phyloP scores from a whole-genome alignment of 352 stramenopile species.

The Phytophthora cryptogea region DNA sequence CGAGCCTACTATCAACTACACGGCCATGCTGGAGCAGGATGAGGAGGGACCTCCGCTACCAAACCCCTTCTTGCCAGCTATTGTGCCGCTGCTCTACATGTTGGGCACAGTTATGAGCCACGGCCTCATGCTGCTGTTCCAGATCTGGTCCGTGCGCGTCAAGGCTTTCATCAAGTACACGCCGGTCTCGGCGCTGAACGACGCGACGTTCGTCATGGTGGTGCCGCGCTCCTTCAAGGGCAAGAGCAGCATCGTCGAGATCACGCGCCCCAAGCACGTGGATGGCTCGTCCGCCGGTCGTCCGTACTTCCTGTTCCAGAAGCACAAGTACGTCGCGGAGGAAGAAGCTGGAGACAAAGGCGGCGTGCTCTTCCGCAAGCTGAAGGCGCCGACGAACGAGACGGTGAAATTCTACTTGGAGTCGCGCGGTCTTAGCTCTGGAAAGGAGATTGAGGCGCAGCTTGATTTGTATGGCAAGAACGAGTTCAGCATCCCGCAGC shows the following conservation, averaged over 20 bases:
- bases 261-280: slow-evolving; percentile 44
- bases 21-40: slow-evolving; percentile 54
- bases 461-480: slow-evolving; percentile 90
- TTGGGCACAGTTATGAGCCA: slow-evolving; percentile 80
- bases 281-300: slow-evolving; percentile 44
- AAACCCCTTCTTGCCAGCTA: slow-evolving; percentile 90
- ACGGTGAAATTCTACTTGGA: slow-evolving; percentile 69
- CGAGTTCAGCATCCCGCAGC: slow-evolving; percentile 94
- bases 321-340: slow-evolving; percentile 88
- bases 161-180: slow-evolving; percentile 88
- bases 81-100: slow-evolving; percentile 89
- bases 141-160: slow-evolving; percentile 87
- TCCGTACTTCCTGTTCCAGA: slow-evolving; percentile 88
- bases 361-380: slow-evolving; percentile 76
- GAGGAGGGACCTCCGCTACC: slow-evolving; percentile 77
- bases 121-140: slow-evolving; percentile 87
- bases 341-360: slow-evolving; percentile 61
- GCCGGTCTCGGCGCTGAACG: slow-evolving; percentile 53
- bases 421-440: slow-evolving; percentile 48
- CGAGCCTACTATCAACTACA: slow-evolving; percentile 56
- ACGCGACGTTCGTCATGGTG: slow-evolving; percentile 83
- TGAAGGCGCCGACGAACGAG: slow-evolving; percentile 70
- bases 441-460: slow-evolving; percentile 45
- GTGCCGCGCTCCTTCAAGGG: slow-evolving; percentile 86
- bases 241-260: slow-evolving; percentile 83